Conservation (phyloP, 176 grass and related monocot species). For the Cymbopogon citratus region DNA sequence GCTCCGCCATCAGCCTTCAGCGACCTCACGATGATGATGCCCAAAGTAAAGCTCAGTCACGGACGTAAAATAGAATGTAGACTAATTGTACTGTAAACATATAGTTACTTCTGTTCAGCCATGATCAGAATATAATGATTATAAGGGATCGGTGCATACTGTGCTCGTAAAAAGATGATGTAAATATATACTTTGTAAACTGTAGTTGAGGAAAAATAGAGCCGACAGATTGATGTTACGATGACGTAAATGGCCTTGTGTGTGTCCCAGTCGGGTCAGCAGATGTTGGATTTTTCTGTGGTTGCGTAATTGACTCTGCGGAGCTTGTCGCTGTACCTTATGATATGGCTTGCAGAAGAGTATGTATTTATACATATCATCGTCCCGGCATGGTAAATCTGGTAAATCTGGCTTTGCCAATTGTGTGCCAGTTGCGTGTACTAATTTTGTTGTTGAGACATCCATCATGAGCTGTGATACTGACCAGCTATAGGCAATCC, state of each 20-base stretch:
- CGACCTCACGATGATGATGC: slow-evolving; percentile 15
- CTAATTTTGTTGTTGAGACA: not conserved
- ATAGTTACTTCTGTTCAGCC: not conserved
- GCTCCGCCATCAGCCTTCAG: slow-evolving; percentile 26
- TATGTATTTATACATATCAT: not conserved
- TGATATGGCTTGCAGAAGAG: not conserved
- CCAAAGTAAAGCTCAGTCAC: not conserved
- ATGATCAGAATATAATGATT: not conserved
- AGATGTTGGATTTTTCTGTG: not conserved
- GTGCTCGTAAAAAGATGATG: not conserved
- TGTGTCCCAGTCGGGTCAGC: not conserved
- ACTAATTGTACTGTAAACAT: not conserved
- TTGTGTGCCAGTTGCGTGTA: slow-evolving; percentile 1
- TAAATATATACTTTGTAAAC: not conserved
- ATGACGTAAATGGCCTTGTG: not conserved
- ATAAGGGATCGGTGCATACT: not conserved
- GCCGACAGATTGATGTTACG: not conserved
- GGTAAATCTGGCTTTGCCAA: not conserved
- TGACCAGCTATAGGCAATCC: not conserved
- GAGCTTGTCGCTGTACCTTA: slow-evolving; percentile 18
- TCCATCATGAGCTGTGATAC: not conserved
- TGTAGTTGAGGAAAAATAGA: not conserved
- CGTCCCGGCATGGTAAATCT: not conserved
- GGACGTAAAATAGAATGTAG: not conserved
- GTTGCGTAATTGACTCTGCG: slow-evolving; percentile 33